Evolutionary conservation across 2,329 filamentous ascomycete genomes (phyloP).

Genomic region (Paraphaeosphaeria minitans): DNA sequence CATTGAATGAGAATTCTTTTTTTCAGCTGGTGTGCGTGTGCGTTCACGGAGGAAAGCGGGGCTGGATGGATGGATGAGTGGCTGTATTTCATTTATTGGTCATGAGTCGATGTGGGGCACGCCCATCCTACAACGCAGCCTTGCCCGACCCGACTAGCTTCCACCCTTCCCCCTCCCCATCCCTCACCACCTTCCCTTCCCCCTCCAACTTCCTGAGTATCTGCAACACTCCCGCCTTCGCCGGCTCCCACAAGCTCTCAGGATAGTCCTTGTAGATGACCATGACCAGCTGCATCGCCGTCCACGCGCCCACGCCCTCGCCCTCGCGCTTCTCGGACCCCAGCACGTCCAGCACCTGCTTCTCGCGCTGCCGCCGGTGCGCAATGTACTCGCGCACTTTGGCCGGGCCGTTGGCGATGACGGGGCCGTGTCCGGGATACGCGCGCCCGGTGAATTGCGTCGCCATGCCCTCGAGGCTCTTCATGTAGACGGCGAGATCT

Average conservation of each 20-base stretch:
- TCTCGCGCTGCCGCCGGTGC: constrained; percentile 79
- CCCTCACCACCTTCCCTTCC: constrained; percentile 68
- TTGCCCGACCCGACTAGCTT: constrained; percentile 39
- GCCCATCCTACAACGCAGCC: constrained; percentile 31
- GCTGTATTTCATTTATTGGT: not conserved
- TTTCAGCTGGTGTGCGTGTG: too few species aligned
- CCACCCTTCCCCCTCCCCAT: constrained; percentile 44
- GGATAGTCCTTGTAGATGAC: constrained; percentile 83
- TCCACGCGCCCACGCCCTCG: constrained; percentile 58
- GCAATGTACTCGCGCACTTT: constrained; percentile 82
- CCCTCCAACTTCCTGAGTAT: constrained; percentile 77
- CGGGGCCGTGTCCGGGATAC: constrained; percentile 86
- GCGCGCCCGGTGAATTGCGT: constrained; percentile 68
- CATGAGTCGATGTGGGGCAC: constrained; percentile 10
- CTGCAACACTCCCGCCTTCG: constrained; percentile 75
- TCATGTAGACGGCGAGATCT: constrained; percentile 71
- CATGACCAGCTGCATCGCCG: constrained; percentile 81
- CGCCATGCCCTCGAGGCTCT: constrained; percentile 72
- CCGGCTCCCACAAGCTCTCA: constrained; percentile 74
- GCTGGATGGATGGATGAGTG: too few species aligned
- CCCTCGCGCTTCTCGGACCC: constrained; percentile 32
- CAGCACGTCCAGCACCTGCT: constrained; percentile 46
- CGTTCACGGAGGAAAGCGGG: not conserved
- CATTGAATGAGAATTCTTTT: too few species aligned
- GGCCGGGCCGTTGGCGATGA: constrained; percentile 72